Evolutionary conservation across 2,329 filamentous ascomycete species (phyloP).

Genomic region (Phaeosphaeriaceae sp.): DNA sequence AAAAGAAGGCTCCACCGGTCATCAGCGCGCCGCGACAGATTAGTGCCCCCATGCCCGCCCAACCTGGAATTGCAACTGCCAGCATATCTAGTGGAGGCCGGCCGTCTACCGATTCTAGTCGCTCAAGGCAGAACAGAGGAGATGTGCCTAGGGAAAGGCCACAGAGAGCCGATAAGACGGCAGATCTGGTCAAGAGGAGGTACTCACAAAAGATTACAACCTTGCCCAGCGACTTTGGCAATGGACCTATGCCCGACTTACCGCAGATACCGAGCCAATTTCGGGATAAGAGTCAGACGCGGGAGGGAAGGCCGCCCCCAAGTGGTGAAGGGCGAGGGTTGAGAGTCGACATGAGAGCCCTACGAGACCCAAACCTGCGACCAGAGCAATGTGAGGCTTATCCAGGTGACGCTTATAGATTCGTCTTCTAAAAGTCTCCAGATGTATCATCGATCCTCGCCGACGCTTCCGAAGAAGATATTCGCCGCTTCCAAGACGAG

Average conservation of each 20-base stretch:
- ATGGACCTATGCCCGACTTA: slow-evolving; percentile 66
- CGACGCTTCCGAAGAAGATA: slow-evolving; percentile 87
- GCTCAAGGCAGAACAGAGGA: slow-evolving; percentile 39
- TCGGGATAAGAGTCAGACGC: slow-evolving; percentile 55
- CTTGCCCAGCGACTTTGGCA: slow-evolving; percentile 71
- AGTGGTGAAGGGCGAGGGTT: slow-evolving; percentile 62
- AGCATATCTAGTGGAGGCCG: slow-evolving; percentile 45
- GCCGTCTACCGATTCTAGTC: slow-evolving; percentile 46
- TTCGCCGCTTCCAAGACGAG: slow-evolving; percentile 78
- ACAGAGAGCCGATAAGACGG: slow-evolving; percentile 60
- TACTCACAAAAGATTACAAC: slow-evolving; percentile 94
- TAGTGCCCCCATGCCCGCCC: slow-evolving; percentile 48
- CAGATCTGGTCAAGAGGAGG: slow-evolving; percentile 88
- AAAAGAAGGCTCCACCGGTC: slow-evolving; percentile 56
- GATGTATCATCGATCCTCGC: slow-evolving; percentile 74
- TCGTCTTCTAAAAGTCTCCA: slow-evolving; percentile 27
- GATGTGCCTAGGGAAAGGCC: slow-evolving; percentile 48
- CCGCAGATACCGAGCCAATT: slow-evolving; percentile 70
- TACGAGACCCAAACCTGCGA: slow-evolving; percentile 79
- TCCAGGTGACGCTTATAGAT: slow-evolving; percentile 2
- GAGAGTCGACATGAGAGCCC: slow-evolving; percentile 74
- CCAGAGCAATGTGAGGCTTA: slow-evolving; percentile 75
- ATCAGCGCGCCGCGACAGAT: slow-evolving; percentile 65
- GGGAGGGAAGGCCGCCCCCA: slow-evolving; percentile 55
- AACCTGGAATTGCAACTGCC: slow-evolving; percentile 30